Percentiles rank a stretch among this genome's conserved stretches.
These are phyloP conservation scores for Colletotrichum orchidophilum DNA, from an alignment of 2,329 filamentous ascomycete genomes.

Conservation along the genomic window DNA sequence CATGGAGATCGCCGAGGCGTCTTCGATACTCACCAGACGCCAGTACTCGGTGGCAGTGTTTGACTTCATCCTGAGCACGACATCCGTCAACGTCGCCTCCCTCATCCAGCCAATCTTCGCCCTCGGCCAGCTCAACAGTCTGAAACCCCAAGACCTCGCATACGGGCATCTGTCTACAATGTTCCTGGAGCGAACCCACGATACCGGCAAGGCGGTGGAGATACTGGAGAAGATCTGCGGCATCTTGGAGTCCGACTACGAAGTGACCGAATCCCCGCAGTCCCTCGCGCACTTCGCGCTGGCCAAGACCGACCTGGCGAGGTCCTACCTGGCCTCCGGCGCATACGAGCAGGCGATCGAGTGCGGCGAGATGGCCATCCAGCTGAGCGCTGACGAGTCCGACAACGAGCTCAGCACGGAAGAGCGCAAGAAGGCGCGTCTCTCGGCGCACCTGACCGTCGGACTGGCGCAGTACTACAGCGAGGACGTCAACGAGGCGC, in stretches of 20 bases:
- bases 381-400: constrained; percentile 78
- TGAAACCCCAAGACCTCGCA: constrained; percentile 75
- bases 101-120: constrained; percentile 91
- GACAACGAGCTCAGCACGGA: constrained; percentile 72
- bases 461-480: constrained; percentile 84
- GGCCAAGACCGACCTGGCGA: constrained; percentile 85
- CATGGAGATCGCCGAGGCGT: constrained; percentile 88
- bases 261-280: constrained; percentile 79
- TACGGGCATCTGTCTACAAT: constrained; percentile 83
- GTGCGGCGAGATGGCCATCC: constrained; percentile 82
- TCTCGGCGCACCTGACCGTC: constrained; percentile 87
- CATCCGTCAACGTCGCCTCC: constrained; percentile 63
- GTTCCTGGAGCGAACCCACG: constrained; percentile 82
- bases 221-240: constrained; percentile 74
- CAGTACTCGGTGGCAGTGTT: constrained; percentile 86
- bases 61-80: constrained; percentile 75
- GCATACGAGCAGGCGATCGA: constrained; percentile 76
- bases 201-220: constrained; percentile 70
- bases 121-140: constrained; percentile 79
- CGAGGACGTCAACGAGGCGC: constrained; percentile 71
- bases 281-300: constrained; percentile 82
- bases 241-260: constrained; percentile 82
- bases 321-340: constrained; percentile 78
- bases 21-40: constrained; percentile 75
- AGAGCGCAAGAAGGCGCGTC: constrained; percentile 73